These are phyloP conservation scores for Teratosphaeria gauchensis DNA, from an alignment of 2,329 filamentous ascomycete species.

Conservation along the genomic window DNA sequence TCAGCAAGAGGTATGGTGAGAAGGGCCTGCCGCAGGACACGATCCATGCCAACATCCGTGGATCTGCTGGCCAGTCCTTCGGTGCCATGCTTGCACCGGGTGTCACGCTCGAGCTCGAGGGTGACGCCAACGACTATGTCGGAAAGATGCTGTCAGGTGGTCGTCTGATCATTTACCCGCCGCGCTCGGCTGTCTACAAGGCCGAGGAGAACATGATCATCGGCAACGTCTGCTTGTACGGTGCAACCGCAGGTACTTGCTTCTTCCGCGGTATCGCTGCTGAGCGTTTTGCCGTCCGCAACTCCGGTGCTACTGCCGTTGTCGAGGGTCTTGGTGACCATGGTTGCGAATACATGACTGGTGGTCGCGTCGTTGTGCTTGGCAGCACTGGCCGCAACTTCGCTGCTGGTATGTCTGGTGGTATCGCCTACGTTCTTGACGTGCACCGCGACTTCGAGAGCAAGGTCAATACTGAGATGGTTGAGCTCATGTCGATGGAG, in stretches of 20 bases:
- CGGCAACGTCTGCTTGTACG: conserved; percentile 91
- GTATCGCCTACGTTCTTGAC: conserved; percentile 91
- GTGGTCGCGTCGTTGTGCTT: conserved; percentile 78
- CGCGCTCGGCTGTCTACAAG: conserved; percentile 82
- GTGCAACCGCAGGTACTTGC: conserved; percentile 79
- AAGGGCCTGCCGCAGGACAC: conserved; percentile 83
- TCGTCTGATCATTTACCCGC: conserved; percentile 85
- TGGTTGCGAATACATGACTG: conserved; percentile 98
- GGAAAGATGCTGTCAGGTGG: conserved; percentile 93
- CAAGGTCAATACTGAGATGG: conserved; percentile 97
- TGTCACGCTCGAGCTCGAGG: conserved; percentile 89
- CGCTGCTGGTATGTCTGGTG: conserved; percentile 95
- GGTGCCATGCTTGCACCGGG: conserved; percentile 88
- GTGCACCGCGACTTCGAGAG: conserved; percentile 79
- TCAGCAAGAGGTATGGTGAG: conserved; percentile 86
- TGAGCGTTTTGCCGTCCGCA: conserved; percentile 91
- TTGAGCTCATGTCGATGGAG: conserved; percentile 74
- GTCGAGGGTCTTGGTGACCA: conserved; percentile 95
- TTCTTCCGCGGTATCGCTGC: conserved; percentile 97
- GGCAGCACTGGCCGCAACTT: conserved; percentile 93
- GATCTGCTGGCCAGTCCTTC: conserved; percentile 92
- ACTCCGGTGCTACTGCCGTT: conserved; percentile 91
- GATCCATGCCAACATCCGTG: conserved; percentile 92
- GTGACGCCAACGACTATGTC: conserved; percentile 93
- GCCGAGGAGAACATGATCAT: conserved; percentile 92